Evolutionary conservation across 257 asterid species (phyloP).

Genomic region (Ligustrum vulgare): DNA sequence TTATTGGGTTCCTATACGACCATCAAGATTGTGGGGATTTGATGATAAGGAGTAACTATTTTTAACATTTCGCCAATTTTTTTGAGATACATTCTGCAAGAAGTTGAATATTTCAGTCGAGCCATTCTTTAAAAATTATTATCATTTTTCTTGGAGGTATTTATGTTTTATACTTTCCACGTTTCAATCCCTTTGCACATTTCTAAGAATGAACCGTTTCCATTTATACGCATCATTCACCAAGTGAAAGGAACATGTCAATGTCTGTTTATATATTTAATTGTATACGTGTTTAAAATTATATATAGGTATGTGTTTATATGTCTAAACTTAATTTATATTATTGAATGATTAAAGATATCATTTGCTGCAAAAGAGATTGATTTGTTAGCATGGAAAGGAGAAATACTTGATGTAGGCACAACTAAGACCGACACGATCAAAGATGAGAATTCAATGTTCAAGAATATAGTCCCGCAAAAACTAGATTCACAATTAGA

Average conservation of each 20-base stretch:
- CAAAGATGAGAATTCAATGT: slow-evolving; percentile 71
- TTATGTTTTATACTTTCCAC: neutral
- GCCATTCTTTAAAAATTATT: neutral
- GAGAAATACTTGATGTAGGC: slow-evolving; percentile 91
- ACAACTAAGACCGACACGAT: slow-evolving; percentile 79
- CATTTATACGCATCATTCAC: neutral
- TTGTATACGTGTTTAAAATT: neutral
- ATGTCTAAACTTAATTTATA: slow-evolving; percentile 10
- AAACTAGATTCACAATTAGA: slow-evolving; percentile 70
- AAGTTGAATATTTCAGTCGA: neutral
- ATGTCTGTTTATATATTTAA: neutral
- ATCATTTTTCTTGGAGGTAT: neutral
- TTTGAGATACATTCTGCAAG: neutral
- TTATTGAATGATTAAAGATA: slow-evolving; percentile 46
- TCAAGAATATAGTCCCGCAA: slow-evolving; percentile 66
- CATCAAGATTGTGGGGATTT: neutral
- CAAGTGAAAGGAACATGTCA: too few species aligned
- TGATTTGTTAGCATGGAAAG: slow-evolving; percentile 92
- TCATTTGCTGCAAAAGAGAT: slow-evolving; percentile 80
- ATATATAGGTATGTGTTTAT: neutral
- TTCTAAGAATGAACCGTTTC: neutral
- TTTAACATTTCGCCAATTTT: neutral
- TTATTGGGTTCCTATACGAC: neutral
- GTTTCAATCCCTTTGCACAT: neutral
- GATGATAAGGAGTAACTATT: neutral